Percentiles rank a stretch among this genome's conserved stretches.
Conservation (phyloP, 257 asterid species). For the Ocimum tenuiflorum region DNA sequence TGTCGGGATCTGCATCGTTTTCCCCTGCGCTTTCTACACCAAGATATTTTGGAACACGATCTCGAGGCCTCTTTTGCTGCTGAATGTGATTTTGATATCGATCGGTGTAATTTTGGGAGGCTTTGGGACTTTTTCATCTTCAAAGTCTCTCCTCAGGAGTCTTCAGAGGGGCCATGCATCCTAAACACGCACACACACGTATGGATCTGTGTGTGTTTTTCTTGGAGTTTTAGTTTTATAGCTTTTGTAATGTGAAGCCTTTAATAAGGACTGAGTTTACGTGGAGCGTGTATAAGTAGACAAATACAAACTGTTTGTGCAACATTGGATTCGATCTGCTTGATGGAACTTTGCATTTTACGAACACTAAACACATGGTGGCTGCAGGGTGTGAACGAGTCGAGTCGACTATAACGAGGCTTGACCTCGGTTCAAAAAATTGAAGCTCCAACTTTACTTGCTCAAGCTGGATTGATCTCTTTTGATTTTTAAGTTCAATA, state of each 20-base stretch:
- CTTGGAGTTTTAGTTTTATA: background rate
- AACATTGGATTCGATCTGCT: no score
- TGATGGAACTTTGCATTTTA: no score
- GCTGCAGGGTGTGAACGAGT: no score
- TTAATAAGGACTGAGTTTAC: background rate
- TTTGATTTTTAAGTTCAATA: no score
- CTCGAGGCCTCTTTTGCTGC: conserved; percentile 23
- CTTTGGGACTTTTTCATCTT: conserved; percentile 61
- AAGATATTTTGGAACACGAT: conserved; percentile 52
- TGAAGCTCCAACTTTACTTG: no score
- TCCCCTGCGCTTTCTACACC: conserved; percentile 51
- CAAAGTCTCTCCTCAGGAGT: conserved; percentile 36
- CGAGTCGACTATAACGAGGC: no score
- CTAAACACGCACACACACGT: conserved; percentile 4
- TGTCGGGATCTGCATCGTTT: conserved; percentile 47
- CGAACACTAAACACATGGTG: no score
- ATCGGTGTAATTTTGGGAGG: conserved; percentile 46
- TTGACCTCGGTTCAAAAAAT: no score
- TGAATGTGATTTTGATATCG: conserved; percentile 33
- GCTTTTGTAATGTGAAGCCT: background rate
- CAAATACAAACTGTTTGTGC: no score
- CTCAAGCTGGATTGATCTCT: no score
- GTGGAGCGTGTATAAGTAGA: background rate
- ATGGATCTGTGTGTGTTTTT: background rate
- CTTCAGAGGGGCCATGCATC: conserved; percentile 28